phyloP scores from a whole-genome alignment of 345 rosid genomes.

The Conringia planisiliqua region DNA sequence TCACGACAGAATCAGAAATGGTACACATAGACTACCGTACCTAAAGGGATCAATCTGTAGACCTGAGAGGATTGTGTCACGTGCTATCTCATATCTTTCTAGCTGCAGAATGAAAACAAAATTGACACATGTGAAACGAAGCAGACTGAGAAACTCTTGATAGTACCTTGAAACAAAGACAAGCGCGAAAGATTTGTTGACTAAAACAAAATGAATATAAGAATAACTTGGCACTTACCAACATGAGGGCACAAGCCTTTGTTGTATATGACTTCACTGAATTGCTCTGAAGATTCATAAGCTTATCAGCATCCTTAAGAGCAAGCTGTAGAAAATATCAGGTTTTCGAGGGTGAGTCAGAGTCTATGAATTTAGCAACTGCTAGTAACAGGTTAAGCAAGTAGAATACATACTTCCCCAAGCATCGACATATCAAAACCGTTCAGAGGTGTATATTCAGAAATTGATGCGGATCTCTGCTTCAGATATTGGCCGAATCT shows the following conservation, averaged over 20 bases:
- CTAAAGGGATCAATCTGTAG: constrained; percentile 89
- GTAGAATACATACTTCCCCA: constrained; percentile 68
- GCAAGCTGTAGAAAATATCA: constrained; percentile 63
- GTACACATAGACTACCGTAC: constrained; percentile 36
- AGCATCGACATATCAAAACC: constrained; percentile 92
- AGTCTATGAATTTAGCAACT: neutral
- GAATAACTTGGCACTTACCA: constrained; percentile 47
- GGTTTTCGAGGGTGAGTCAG: constrained; percentile 5
- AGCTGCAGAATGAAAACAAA: constrained; percentile 43
- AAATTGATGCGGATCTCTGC: constrained; percentile 63
- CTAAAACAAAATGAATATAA: neutral
- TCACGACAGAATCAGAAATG: constrained; percentile 1
- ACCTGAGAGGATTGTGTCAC: constrained; percentile 71
- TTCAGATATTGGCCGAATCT: constrained; percentile 80
- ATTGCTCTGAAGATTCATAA: constrained; percentile 49
- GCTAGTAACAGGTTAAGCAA: constrained; percentile 11
- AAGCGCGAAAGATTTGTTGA: neutral
- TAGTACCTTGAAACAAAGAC: neutral
- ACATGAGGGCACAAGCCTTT: constrained; percentile 67
- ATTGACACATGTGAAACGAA: neutral
- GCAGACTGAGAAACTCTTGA: constrained; percentile 4
- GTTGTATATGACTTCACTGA: constrained; percentile 52
- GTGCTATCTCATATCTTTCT: constrained; percentile 84
- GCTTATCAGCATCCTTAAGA: constrained; percentile 87
- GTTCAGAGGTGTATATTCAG: constrained; percentile 67